Evolutionary conservation across 2,329 filamentous ascomycete genomes (phyloP), one percentile per base, ranked within the genome.

Genomic region (Teratosphaeriaceae sp.): DNA sequence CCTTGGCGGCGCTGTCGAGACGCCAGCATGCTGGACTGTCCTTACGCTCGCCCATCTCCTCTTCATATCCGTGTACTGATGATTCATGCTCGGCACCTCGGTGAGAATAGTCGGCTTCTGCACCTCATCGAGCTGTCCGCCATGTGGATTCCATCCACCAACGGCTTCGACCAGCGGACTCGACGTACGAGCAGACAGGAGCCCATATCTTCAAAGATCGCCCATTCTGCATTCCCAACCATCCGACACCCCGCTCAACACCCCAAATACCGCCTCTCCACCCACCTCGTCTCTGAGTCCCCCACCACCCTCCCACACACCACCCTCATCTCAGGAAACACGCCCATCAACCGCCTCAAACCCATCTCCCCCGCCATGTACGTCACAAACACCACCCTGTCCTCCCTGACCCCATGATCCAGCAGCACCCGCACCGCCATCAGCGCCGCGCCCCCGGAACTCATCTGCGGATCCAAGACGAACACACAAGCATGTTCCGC

Each of bases 361-460:
- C 89, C 92, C 54, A 86, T 79, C 51, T 81, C 81, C 7, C 90
- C 90, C 3, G 89, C 90, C 51, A 88, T 84, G 61, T 94, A 96
- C 3, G 90, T 95, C 29, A 94, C 89, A 62, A 97, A 83, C 24
- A 96, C 86, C 51, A 98, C 95, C 51, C 76, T 82, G 35, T 87
- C 78, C 60, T 92, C 82, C 5, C 79, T 70, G 5, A 97, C 89
- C 9, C 92, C 92, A 59, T 97, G 89, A 63, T 98, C 92, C 13
- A 95, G 80, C 41, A 98, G 71, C n/a, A 97, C 87, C 59, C 92
- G 85, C 31, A 97, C 89, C 1, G 92, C 88, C 92, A 98, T 98
- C 45, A 98, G 70, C 3, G 79, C 80, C 11, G 80, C 79, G 26
- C 89, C 90, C 33, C 92, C 92, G 48, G 84, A 89, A 20, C 87